Evolutionary conservation across 2,329 filamentous ascomycete species (phyloP).

Genomic region (Ilyonectria sp.): DNA sequence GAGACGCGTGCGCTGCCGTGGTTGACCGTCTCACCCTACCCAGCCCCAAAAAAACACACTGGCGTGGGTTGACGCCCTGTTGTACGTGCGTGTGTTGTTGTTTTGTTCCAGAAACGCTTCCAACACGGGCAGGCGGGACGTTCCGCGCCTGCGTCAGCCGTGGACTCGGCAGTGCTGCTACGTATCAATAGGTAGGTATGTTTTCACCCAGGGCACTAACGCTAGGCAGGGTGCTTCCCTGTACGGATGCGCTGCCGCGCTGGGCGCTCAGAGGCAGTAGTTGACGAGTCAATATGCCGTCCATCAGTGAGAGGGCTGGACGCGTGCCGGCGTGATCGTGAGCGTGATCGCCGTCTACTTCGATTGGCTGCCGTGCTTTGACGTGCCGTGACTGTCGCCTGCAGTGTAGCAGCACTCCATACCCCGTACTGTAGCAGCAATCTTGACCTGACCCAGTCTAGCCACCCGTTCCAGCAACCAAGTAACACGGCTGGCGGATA

Average conservation of each 20-base stretch:
- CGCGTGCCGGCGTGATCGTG: slow-evolving; percentile 28
- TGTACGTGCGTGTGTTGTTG: slow-evolving; percentile 26
- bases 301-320: neutral
- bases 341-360: slow-evolving; percentile 24
- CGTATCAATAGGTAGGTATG: neutral
- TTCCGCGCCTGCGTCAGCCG: slow-evolving; percentile 39
- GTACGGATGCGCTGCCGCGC: neutral
- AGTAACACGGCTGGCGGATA: too few species aligned
- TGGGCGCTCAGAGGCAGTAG: neutral
- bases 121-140: slow-evolving; percentile 39
- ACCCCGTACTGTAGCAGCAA: neutral
- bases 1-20: slow-evolving; percentile 7
- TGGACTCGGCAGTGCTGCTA: slow-evolving; percentile 12
- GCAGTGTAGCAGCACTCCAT: slow-evolving; percentile 25
- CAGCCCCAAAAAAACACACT: neutral
- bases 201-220: neutral
- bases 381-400: slow-evolving; percentile 20
- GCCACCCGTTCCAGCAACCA: slow-evolving; percentile 14
- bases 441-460: neutral
- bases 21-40: slow-evolving; percentile 3
- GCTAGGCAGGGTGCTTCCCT: slow-evolving; percentile 18
- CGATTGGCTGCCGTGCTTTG: slow-evolving; percentile 33
- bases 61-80: slow-evolving; percentile 9
- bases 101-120: slow-evolving; percentile 29
- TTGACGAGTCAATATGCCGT: neutral